Evolutionary conservation across 495 filamentous ascomycete species (phyloP).

Genomic region (Penicillium mononematosum): DNA sequence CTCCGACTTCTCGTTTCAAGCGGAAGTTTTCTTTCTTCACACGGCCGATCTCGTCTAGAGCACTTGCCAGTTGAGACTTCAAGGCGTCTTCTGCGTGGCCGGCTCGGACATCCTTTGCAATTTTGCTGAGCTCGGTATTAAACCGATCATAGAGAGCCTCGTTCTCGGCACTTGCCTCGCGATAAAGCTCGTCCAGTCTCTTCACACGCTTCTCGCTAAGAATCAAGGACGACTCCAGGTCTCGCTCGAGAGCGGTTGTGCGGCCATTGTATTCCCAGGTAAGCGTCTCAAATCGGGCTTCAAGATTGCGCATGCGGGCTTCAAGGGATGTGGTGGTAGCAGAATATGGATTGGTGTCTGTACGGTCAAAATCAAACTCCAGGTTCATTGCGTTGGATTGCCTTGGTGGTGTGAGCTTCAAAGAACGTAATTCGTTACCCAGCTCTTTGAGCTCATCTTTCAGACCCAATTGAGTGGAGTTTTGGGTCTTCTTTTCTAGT

Average conservation of each 20-base stretch:
- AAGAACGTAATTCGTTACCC: constrained; percentile 71
- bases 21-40: constrained; percentile 77
- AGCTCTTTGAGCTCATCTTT: constrained; percentile 79
- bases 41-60: constrained; percentile 64
- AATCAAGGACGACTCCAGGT: constrained; percentile 66
- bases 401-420: constrained; percentile 46
- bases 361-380: constrained; percentile 12
- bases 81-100: constrained; percentile 74
- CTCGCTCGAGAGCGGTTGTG: constrained; percentile 59
- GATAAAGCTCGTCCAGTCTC: constrained; percentile 85
- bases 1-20: constrained; percentile 59
- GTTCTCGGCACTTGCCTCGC: constrained; percentile 87
- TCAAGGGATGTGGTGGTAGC: constrained; percentile 46
- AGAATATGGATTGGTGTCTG: constrained; percentile 11
- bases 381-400: constrained; percentile 16
- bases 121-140: constrained; percentile 83
- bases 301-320: constrained; percentile 59
- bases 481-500: constrained; percentile 71
- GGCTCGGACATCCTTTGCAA: constrained; percentile 70
- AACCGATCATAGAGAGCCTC: constrained; percentile 92
- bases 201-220: constrained; percentile 74
- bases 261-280: constrained; percentile 60
- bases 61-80: constrained; percentile 61
- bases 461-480: constrained; percentile 63
- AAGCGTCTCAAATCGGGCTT: constrained; percentile 61